phyloP scores from a whole-genome alignment of 169 alveolate genomes.

The Cryptosporidium xiaoi region DNA sequence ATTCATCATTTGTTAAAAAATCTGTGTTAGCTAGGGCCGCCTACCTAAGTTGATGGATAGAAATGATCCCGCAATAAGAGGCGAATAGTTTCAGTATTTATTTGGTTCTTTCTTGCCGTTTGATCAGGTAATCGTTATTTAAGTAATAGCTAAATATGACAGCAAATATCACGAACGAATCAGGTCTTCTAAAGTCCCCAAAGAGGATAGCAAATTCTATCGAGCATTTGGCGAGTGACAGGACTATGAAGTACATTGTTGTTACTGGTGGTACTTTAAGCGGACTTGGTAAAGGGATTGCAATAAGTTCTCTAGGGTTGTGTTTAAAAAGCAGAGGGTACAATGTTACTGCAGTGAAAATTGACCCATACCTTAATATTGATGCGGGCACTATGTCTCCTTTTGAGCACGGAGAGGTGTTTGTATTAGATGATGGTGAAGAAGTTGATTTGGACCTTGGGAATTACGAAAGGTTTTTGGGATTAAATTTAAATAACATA shows the following conservation, averaged over 20 bases:
- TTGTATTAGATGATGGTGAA: constrained; percentile 96
- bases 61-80: too few relatives aligned
- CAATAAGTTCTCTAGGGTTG: constrained; percentile 92
- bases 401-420: constrained; percentile 96
- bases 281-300: constrained; percentile 97
- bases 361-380: constrained; percentile 94
- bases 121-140: too few relatives aligned
- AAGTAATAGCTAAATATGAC: neutral
- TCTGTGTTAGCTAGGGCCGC: too few relatives aligned
- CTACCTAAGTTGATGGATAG: too few relatives aligned
- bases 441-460: constrained; percentile 98
- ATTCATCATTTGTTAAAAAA: too few relatives aligned
- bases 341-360: constrained; percentile 92
- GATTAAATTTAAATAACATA: constrained; percentile 84
- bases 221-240: constrained; percentile 28
- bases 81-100: too few relatives aligned
- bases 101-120: too few relatives aligned
- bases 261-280: constrained; percentile 96
- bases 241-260: constrained; percentile 85
- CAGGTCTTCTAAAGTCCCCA: constrained; percentile 40
- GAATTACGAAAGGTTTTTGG: constrained; percentile 96
- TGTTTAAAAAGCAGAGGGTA: constrained; percentile 88
- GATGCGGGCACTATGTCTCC: constrained; percentile 97
- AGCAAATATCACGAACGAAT: constrained; percentile 14
- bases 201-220: constrained; percentile 5